A percentile compares a stretch with the other conserved stretches of the same genome.
phyloP scores from a whole-genome alignment of 83 land plant species.

The Thuja plicata region DNA sequence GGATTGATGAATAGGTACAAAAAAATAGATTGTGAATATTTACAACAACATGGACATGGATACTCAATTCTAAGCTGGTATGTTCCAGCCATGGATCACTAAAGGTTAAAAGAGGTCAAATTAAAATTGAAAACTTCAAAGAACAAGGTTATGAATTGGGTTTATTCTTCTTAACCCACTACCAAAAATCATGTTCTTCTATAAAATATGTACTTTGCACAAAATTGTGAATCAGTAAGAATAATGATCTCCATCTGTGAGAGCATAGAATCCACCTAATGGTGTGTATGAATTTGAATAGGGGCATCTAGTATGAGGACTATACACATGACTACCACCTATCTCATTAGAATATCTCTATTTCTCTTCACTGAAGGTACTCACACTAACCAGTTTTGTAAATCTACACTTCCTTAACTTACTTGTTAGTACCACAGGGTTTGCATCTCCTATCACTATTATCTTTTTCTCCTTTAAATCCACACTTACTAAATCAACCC shows the following conservation, averaged over 20 bases:
- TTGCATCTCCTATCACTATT: constrained; percentile 36
- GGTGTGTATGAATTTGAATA: neutral
- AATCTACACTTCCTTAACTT: constrained; percentile 32
- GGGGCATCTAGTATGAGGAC: neutral
- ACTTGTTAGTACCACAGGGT: constrained; percentile 28
- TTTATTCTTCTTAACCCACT: neutral
- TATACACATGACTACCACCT: neutral
- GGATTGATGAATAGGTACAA: neutral
- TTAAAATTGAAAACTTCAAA: neutral
- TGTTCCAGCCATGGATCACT: too few relatives aligned
- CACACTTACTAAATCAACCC: constrained; percentile 29
- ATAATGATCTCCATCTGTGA: neutral
- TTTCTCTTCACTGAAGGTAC: constrained; percentile 25
- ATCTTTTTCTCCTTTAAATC: constrained; percentile 40
- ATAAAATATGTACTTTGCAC: neutral
- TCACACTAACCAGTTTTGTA: constrained; percentile 28
- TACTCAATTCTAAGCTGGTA: too few relatives aligned
- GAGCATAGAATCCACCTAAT: neutral
- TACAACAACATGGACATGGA: neutral
- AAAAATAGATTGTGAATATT: neutral
- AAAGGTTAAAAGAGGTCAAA: too few relatives aligned
- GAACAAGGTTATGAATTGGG: neutral
- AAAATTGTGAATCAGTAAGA: neutral
- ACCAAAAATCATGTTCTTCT: neutral
- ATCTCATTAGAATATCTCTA: neutral